Evolutionary conservation across 768 basidiomycete species (phyloP).

Genomic region (Trametes maxima): DNA sequence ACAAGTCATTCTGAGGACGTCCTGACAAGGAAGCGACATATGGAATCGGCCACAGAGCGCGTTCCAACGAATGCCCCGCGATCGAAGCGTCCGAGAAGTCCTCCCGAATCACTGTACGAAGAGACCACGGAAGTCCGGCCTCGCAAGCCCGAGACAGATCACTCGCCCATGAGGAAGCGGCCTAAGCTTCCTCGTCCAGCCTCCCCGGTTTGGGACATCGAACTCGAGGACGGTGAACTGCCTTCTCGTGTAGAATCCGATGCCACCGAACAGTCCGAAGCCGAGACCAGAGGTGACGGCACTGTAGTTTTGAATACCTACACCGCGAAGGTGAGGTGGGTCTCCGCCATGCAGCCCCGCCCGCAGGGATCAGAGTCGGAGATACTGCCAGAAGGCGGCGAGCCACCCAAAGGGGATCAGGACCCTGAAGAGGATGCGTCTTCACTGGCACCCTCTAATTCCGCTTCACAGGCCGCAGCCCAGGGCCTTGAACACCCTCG

Average conservation of each 20-base stretch:
- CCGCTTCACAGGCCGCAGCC: constrained; percentile 49
- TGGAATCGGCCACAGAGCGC: too few species aligned
- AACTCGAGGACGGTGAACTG: constrained; percentile 35
- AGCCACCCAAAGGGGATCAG: background rate
- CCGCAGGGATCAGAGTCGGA: background rate
- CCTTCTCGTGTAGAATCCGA: constrained; percentile 23
- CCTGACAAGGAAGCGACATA: too few species aligned
- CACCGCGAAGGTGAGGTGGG: constrained; percentile 31
- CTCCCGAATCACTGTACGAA: background rate
- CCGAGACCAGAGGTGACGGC: constrained; percentile 13
- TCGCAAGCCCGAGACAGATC: background rate
- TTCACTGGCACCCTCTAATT: constrained; percentile 53
- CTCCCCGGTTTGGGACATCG: constrained; percentile 62
- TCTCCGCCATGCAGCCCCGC: background rate
- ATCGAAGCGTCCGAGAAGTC: background rate
- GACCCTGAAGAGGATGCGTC: background rate
- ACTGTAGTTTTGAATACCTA: constrained; percentile 44
- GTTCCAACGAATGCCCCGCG: background rate
- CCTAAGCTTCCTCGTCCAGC: constrained; percentile 16
- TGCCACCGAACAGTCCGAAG: background rate
- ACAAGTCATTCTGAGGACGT: too few species aligned
- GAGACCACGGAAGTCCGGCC: background rate
- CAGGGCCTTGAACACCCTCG: background rate
- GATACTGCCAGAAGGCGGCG: background rate
- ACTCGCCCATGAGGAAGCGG: background rate